These are phyloP conservation scores for Emergomyces pasteurianus DNA, from an alignment of 2,329 filamentous ascomycete species.

Conservation along the genomic window DNA sequence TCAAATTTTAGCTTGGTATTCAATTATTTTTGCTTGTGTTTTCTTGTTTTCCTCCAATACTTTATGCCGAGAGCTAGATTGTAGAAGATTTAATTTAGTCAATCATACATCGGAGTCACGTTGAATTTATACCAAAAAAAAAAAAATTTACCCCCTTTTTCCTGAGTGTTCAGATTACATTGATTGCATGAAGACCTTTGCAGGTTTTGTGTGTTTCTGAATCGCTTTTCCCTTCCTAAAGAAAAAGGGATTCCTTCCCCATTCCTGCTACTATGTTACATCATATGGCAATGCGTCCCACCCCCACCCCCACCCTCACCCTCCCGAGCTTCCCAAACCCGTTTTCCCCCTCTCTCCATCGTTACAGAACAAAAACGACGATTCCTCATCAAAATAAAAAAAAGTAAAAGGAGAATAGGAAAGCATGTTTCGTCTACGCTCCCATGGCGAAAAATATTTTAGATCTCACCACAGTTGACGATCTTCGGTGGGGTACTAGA, in stretches of 20 bases:
- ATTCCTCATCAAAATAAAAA: background rate
- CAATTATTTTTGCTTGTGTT: no score
- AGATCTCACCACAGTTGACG: constrained; percentile 36
- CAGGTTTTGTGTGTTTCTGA: background rate
- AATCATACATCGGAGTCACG: no score
- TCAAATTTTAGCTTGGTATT: no score
- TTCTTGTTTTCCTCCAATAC: no score
- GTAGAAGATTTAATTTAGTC: no score
- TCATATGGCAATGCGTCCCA: background rate
- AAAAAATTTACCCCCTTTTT: no score
- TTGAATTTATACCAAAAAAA: no score
- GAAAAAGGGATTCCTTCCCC: background rate
- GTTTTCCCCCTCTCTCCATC: background rate
- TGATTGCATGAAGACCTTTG: no score
- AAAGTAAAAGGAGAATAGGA: background rate
- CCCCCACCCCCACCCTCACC: background rate
- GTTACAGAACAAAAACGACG: background rate
- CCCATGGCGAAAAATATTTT: constrained; percentile 14
- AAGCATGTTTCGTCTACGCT: background rate
- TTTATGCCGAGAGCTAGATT: no score
- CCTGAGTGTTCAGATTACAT: no score
- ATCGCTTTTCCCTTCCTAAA: no score
- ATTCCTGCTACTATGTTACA: background rate
- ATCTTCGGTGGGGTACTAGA: constrained; percentile 46
- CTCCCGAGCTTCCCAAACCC: background rate